phyloP scores from a whole-genome alignment of 139 green algal species.

The Chlamydomonas incerta region DNA sequence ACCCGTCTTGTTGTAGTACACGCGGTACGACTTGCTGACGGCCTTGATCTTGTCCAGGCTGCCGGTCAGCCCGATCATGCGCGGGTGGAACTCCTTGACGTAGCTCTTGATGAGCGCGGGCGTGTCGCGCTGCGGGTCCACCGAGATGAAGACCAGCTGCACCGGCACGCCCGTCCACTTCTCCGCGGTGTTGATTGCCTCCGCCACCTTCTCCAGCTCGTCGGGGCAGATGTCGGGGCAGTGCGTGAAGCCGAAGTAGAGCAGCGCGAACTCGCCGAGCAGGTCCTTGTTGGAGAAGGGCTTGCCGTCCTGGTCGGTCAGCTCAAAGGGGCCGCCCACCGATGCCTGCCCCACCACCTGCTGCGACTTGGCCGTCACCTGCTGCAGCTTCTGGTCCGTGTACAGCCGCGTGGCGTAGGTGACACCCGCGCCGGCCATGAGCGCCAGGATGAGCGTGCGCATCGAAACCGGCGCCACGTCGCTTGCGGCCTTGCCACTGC shows the following conservation, averaged over 20 bases:
- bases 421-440: slow-evolving; percentile 52
- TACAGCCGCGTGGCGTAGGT: slow-evolving; percentile 46
- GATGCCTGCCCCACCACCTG: slow-evolving; percentile 82
- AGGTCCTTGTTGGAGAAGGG: slow-evolving; percentile 85
- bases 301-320: slow-evolving; percentile 87
- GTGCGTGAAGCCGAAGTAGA: slow-evolving; percentile 99
- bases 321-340: slow-evolving; percentile 92
- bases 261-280: slow-evolving; percentile 85
- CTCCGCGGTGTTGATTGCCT: slow-evolving; percentile 74
- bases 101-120: slow-evolving; percentile 71
- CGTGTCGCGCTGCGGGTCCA: slow-evolving; percentile 95
- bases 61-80: slow-evolving; percentile 95
- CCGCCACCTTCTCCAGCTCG: slow-evolving; percentile 96
- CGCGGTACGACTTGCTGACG: slow-evolving; percentile 78
- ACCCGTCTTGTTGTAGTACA: slow-evolving; percentile 91
- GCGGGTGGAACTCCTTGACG: slow-evolving; percentile 95
- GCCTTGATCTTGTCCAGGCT: slow-evolving; percentile 75
- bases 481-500: not conserved
- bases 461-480: slow-evolving; percentile 41
- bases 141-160: slow-evolving; percentile 93
- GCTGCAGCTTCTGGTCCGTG: slow-evolving; percentile 56
- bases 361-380: slow-evolving; percentile 59
- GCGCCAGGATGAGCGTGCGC: slow-evolving; percentile 35
- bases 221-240: slow-evolving; percentile 99
- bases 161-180: slow-evolving; percentile 60